Evolutionary conservation across 2,329 filamentous ascomycete species (phyloP), one percentile per base, ranked within the genome.

Genomic region (Pseudodiploospora longispora): DNA sequence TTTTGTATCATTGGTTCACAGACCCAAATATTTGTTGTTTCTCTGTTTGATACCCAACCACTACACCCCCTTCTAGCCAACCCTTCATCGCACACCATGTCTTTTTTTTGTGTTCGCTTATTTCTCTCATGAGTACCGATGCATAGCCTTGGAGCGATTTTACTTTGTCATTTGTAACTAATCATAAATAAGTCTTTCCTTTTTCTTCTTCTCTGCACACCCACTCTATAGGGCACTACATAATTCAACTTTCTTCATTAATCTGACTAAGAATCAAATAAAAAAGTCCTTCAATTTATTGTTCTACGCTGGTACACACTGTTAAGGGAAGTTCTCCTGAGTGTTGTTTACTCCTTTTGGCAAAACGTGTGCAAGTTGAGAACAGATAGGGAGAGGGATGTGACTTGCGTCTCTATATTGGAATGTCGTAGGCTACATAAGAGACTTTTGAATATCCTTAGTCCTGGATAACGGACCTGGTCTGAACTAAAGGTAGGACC

Each of bases 81-180:
- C 19, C 19, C 19, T 19, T 19, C 19, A 19, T 19, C 19, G 27
- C 44, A 36, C 19, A 36, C n/a, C 39, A 31, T 40, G 19, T 49
- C 28, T 43, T 29, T 36, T 30, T 42, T 43, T 31, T 38, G 33
- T 40, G 30, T 39, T 28, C 42, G 42, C 40, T 29, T 19, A 39
- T 35, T 45, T 38, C n/a, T 32, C 27, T 36, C 30, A 27, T 36
- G 30, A 36, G 30, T 12, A 30, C n/a, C 38, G 44, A 46, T 52
- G 52, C 54, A 57, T 54, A 42, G 44, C 48, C 47, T 49, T 38
- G 47, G 50, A 53, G 48, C 46, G 57, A 52, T 31, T 41, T 29
- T 36, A 43, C 46, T 45, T 48, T 40, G n/a, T 40, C 37, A 40
- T 40, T 40, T 41, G 41, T 38, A 51, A 47, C 38, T 47, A 49